Evolutionary conservation across 805 yeast genomes (phyloP).

Genomic region (Martiniozyma abietophila): DNA sequence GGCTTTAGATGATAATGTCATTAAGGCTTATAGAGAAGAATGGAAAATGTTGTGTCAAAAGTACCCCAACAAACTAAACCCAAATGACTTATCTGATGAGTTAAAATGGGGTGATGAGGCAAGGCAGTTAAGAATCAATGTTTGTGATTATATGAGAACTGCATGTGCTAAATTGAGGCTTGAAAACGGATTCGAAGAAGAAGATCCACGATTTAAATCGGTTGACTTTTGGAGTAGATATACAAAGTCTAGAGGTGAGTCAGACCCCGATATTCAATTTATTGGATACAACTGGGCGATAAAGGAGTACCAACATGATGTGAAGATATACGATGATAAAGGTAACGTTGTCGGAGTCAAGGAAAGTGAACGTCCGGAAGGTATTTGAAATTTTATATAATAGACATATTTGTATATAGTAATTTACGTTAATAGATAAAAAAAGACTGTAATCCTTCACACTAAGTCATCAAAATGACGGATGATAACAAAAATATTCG

Average conservation of each 20-base stretch:
- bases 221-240: constrained; percentile 70
- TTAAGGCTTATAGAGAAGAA: constrained; percentile 51
- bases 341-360: constrained; percentile 23
- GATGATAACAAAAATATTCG: too few species aligned
- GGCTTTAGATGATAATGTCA: constrained; percentile 49
- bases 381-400: too few species aligned
- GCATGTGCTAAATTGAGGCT: constrained; percentile 44
- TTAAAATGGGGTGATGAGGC: constrained; percentile 59
- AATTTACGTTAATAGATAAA: too few species aligned
- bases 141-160: constrained; percentile 61
- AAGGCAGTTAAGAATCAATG: constrained; percentile 51
- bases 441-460: too few species aligned
- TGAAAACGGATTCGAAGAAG: constrained; percentile 37
- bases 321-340: constrained; percentile 23
- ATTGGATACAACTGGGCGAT: constrained; percentile 82
- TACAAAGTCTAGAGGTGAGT: constrained; percentile 54
- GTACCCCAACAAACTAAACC: constrained; percentile 40
- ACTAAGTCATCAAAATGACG: too few species aligned
- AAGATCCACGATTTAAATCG: constrained; percentile 58
- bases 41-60: constrained; percentile 61
- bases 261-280: constrained; percentile 61
- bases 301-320: constrained; percentile 48
- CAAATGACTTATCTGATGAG: constrained; percentile 51
- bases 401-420: too few species aligned
- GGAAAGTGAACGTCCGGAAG: constrained; percentile 11